Base-by-base conservation (phyloP, 1,139 yeast genomes). In the Yamadazyma diddensiae region DNA sequence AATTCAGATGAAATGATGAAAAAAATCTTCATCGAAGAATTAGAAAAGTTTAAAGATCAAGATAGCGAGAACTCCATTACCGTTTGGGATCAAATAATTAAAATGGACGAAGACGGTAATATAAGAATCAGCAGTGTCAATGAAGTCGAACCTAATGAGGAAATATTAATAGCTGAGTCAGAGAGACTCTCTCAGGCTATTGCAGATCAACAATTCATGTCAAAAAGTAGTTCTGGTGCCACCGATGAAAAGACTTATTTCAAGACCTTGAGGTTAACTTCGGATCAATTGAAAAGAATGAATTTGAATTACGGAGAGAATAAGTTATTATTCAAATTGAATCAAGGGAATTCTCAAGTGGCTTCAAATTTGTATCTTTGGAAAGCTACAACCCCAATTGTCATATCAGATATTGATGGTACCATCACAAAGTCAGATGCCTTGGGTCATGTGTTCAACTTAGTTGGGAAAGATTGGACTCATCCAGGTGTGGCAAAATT, bases 381-480 rank as follows among this genome's bases (percentile, higher is more conserved):
- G 99, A 79, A 80, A 44, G 72, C 82, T 45, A 70, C 79, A 37
- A 81, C 83, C 0, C 97, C 97, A 1, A 84, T 92, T 32, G 98
- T 94, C 4, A 92, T 92, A 24, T 87, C 97, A 7, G 99, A 94
- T 61, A 92, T 94, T 40, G 99, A 94, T 57, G 99, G 99, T 12
- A 94, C 99, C 1, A 94, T 94, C 45, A 94, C 99, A 17, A 88
- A 88, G 56, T 87, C 97, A 0, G 99, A 94, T 63, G 98, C 98
- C 0, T 66, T 94, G 48, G 99, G 99, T 4, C 99, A 94, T 59
- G 94, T 94, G 2, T 66, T 92, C 55, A 90, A 94, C 21, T 80
- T 92, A 76, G 68, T 94, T 30, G 99, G 99, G 2, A 76, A 88
- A 46, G 99, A 94, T 61, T 94, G 98, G 98, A 94, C 98, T 0